Conservation (phyloP, 805 yeast species). For the Wickerhamiella lipophila region DNA sequence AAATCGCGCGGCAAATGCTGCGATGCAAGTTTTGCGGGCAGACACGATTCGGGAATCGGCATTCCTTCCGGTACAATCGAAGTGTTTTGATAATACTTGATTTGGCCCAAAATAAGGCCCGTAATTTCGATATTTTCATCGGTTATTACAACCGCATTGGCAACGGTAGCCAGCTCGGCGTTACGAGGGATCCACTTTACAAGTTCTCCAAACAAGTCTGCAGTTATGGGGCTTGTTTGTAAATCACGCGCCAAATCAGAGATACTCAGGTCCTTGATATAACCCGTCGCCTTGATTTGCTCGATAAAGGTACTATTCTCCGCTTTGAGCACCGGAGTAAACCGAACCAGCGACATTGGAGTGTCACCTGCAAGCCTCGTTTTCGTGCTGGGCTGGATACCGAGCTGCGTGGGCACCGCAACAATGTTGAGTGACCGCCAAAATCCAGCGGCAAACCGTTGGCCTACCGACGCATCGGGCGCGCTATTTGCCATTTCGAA, state of each 20-base stretch:
- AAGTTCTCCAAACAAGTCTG: slow-evolving; percentile 18
- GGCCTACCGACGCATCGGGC: slow-evolving; percentile 30
- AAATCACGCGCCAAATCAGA: slow-evolving; percentile 23
- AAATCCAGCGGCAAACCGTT: slow-evolving; percentile 28
- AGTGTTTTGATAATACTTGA: slow-evolving; percentile 22
- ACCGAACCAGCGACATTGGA: slow-evolving; percentile 11
- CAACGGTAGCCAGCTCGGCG: neutral
- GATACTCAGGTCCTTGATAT: slow-evolving; percentile 20
- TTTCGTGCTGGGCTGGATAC: slow-evolving; percentile 24
- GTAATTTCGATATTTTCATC: neutral
- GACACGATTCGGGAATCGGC: slow-evolving; percentile 27
- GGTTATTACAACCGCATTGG: slow-evolving; percentile 7
- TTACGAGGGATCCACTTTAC: slow-evolving; percentile 24
- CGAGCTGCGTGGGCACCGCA: slow-evolving; percentile 27
- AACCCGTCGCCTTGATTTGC: slow-evolving; percentile 19
- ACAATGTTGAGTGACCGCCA: slow-evolving; percentile 26
- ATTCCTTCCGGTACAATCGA: slow-evolving; percentile 19
- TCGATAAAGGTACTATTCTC: slow-evolving; percentile 21
- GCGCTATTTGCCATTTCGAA: slow-evolving; percentile 27
- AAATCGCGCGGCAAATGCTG: slow-evolving; percentile 18
- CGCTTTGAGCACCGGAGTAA: slow-evolving; percentile 24
- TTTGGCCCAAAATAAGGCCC: slow-evolving; percentile 16
- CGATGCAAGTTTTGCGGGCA: slow-evolving; percentile 22
- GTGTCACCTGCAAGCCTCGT: slow-evolving; percentile 24
- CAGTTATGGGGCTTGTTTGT: slow-evolving; percentile 21